Evolutionary conservation across 2,329 filamentous ascomycete genomes (phyloP).

Genomic region (Cyphellophora europaea): DNA sequence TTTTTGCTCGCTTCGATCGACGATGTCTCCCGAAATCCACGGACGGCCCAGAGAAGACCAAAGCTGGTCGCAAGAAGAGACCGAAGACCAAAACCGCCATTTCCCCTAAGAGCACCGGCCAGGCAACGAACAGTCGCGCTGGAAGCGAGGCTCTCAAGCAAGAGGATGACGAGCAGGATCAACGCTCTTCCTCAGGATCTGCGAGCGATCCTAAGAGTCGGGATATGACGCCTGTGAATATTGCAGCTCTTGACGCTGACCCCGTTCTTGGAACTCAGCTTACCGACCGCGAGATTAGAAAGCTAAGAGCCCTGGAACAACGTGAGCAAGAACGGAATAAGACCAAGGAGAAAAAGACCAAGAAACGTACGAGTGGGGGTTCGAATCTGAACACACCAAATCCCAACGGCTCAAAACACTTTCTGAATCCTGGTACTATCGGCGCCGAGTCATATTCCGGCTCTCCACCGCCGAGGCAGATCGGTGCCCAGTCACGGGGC

Average conservation of each 20-base stretch:
- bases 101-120: conserved; percentile 45
- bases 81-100: conserved; percentile 35
- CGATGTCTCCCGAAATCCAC: conserved; percentile 25
- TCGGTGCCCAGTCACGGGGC: conserved; percentile 16
- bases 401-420: conserved; percentile 22
- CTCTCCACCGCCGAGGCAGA: conserved; percentile 25
- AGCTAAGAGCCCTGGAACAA: conserved; percentile 53
- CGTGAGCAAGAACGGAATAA: conserved; percentile 49
- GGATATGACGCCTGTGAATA: conserved; percentile 51
- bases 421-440: not conserved
- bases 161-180: conserved; percentile 50
- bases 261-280: conserved; percentile 38
- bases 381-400: conserved; percentile 43
- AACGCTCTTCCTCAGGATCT: conserved; percentile 48
- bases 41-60: conserved; percentile 29
- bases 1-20: conserved; percentile 34
- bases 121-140: conserved; percentile 47
- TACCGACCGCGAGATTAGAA: conserved; percentile 53
- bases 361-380: conserved; percentile 47
- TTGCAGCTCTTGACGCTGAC: conserved; percentile 31
- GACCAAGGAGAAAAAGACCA: conserved; percentile 40
- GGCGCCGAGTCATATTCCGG: conserved; percentile 17
- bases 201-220: conserved; percentile 49
- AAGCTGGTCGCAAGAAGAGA: conserved; percentile 41
- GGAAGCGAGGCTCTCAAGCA: conserved; percentile 47